phyloP scores from a whole-genome alignment of 2,329 filamentous ascomycete species.

The Exserohilum rostratum region DNA sequence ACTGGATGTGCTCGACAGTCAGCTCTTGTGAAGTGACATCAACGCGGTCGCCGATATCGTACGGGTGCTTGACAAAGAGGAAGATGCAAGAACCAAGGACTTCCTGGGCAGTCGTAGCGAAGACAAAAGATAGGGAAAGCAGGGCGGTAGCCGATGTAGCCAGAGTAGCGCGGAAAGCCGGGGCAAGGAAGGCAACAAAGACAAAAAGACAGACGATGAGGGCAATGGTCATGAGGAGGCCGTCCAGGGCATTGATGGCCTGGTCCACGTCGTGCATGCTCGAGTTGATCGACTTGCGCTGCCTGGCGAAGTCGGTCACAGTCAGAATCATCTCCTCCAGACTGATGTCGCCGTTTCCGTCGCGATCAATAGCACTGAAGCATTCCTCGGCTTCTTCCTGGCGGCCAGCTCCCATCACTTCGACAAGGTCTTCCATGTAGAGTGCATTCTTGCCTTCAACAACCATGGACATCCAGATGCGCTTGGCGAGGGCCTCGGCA shows the following conservation, averaged over 20 bases:
- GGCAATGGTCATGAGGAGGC: conserved; percentile 80
- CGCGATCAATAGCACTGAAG: conserved; percentile 79
- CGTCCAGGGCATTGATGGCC: conserved; percentile 88
- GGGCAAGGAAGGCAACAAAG: conserved; percentile 88
- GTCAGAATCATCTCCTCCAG: conserved; percentile 94
- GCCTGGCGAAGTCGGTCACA: conserved; percentile 80
- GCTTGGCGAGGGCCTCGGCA: conserved; percentile 88
- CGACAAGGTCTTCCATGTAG: conserved; percentile 78
- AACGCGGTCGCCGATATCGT: conserved; percentile 92
- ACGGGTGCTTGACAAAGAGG: conserved; percentile 97
- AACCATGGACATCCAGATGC: conserved; percentile 98
- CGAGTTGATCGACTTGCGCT: conserved; percentile 84
- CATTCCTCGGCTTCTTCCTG: conserved; percentile 83
- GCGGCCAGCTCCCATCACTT: conserved; percentile 80
- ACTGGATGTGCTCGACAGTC: conserved; percentile 89
- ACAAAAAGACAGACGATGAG: conserved; percentile 81
- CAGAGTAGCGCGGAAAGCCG: conserved; percentile 81
- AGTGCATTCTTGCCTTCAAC: conserved; percentile 84
- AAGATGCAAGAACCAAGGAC: conserved; percentile 99
- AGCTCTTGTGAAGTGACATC: conserved; percentile 75
- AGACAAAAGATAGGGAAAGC: conserved; percentile 95
- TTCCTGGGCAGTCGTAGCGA: conserved; percentile 89
- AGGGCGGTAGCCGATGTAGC: conserved; percentile 90
- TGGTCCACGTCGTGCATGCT: conserved; percentile 98
- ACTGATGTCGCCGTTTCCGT: conserved; percentile 91